Base-by-base conservation (phyloP, 257 asterid genomes). In the Scutellaria baicalensis region DNA sequence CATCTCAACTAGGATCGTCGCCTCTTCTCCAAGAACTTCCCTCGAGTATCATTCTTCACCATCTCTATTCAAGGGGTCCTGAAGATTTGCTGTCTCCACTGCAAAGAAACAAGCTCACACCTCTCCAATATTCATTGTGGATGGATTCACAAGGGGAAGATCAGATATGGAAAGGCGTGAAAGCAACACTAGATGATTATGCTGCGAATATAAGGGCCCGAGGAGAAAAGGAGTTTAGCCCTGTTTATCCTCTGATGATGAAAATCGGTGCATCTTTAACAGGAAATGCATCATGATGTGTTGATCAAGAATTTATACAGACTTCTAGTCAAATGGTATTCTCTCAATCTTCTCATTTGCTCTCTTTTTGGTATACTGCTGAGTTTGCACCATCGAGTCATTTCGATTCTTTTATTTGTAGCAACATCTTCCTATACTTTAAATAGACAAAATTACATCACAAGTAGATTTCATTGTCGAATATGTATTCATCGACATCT, bases 101-200 rank as follows among this genome's bases (percentile, higher is more conserved):
- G 65, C 97, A 94, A 43, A 83, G 96, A 51, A 94, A 94, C 79
- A 82, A 80, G 65, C 96, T 94, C 14, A 88, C 97, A 13, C 95
- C 97, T 18, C 68, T 76, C 9, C 95, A 89, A 72, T 94, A 94
- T 58, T 94, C 99, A 2, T 66, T 94, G 51, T 94, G 98, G 99
- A 76, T 94, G 90, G 98, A 91, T 66, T 90, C 96, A 9, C 97
- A 91, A 65, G 95, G 99, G 52, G 99, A 94, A 66, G 98, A 89
- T 73, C 98, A 94, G 82, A 84, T 94, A 49, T 94, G 99, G 99
- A 91, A 79, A 83, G 99, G 97, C 39, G 58, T 94, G 20, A 94
- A 89, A 79, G 96, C 92, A 8, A 89, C 98, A 17, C 75, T 94
- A 16, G 96, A 89, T 65, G 99, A 94, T 73, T 94, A 94, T 79